Evolutionary conservation across 2,329 filamentous ascomycete genomes (phyloP), one percentile per base, ranked within the genome.

Genomic region (Fusarium sp.): DNA sequence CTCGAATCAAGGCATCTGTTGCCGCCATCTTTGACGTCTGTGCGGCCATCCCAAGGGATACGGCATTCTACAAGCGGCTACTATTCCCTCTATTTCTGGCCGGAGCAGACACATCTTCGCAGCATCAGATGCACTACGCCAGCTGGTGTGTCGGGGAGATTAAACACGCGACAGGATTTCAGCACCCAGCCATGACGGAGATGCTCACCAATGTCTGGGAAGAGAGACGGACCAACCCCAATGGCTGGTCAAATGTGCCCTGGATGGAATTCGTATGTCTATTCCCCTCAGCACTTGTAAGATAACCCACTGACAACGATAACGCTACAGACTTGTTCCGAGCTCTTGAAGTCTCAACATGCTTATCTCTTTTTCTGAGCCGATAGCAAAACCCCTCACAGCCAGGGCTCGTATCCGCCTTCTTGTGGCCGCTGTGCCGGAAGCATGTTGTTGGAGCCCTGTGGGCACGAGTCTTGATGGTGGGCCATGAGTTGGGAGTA

Each of bases 221-320:
- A 5, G 70, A 65, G 41, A 64, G 75, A 6, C 56, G 43, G 9
- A 55, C 47, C 1, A 72, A 73, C 13, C 51, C 60, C 4, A 54
- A 53, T 1, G 72, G 62, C 3, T 64, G 62, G 70, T 59, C 36
- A 2, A 73, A 77, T 7, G 44, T 77, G 11, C 73, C 73, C 1
- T 75, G 74, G 75, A 77, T 75, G 74, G 75, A 75, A 51, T 77
- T 76, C n/a, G 76, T 77, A 37, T 54, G 74, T 63, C 30, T 50
- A 23, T 15, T 31, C 7, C 10, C 31, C 16, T 30, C 28, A 28
- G 39, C 23, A 8, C 43, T n/a, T 30, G 43, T 10, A 13, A 31
- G 7, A 51, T 28, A 12, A 6, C 13, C 18, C 27, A n/a, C 47
- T 57, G n/a, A 68, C 11, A 3, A 1, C n/a, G 23, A 3, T 4